Evolutionary conservation across 805 yeast genomes (phyloP).

Genomic region (Crinitomyces ghanaensis): DNA sequence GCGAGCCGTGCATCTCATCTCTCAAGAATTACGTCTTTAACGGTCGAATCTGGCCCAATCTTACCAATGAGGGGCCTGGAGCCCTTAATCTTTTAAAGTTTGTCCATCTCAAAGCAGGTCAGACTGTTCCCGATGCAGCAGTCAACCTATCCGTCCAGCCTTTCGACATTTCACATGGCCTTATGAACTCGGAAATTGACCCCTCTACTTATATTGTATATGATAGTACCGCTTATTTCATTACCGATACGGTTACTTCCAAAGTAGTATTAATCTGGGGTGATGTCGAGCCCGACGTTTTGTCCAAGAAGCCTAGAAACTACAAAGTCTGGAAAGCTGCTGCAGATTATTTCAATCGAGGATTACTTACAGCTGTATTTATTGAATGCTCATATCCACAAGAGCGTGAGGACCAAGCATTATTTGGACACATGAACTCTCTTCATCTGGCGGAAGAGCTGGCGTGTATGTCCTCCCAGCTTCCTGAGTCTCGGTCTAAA

Average conservation of each 20-base stretch:
- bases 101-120: conserved; percentile 7
- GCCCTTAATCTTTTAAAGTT: conserved; percentile 10
- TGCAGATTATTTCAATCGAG: conserved; percentile 33
- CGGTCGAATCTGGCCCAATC: conserved; percentile 70
- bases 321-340: conserved; percentile 45
- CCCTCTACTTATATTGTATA: no score
- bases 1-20: conserved; percentile 39
- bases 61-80: conserved; percentile 26
- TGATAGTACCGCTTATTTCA: conserved; percentile 50
- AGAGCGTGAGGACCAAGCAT: conserved; percentile 33
- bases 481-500: conserved; percentile 15
- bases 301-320: conserved; percentile 32
- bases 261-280: conserved; percentile 57
- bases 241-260: conserved; percentile 29
- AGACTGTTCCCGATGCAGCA: conserved; percentile 7
- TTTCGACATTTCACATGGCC: conserved; percentile 20
- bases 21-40: conserved; percentile 54
- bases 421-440: conserved; percentile 81
- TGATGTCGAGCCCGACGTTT: conserved; percentile 63
- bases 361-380: conserved; percentile 42
- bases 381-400: conserved; percentile 67
- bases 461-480: conserved; percentile 11
- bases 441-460: conserved; percentile 49
- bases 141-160: conserved; percentile 12
- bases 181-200: no score